Conservation (phyloP, 805 yeast species). For the Clavispora asparagi region DNA sequence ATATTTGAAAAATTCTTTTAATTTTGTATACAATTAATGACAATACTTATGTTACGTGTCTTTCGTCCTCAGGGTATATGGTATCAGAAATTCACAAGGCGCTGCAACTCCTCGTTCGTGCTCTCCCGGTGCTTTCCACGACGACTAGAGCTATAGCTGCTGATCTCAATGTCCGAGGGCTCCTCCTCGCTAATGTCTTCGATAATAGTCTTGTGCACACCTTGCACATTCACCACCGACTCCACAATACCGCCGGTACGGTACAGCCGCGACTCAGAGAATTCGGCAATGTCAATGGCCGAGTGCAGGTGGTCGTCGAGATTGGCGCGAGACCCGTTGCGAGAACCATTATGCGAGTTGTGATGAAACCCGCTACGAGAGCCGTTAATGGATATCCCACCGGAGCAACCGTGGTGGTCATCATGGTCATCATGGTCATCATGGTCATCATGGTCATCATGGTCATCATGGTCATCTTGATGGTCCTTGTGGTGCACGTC, state of each 20-base stretch:
- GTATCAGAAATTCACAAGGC: conserved; percentile 10
- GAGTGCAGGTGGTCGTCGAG: conserved; percentile 1
- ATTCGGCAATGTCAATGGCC: conserved; percentile 14
- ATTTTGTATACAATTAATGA: too few relatives aligned
- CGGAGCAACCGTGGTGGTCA: neutral
- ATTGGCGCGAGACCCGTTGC: neutral
- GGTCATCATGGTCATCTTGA: neutral
- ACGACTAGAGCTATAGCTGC: conserved; percentile 4
- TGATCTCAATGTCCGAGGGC: conserved; percentile 15
- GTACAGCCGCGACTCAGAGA: conserved; percentile 33
- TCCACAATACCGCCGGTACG: conserved; percentile 69
- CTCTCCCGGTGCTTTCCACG: conserved; percentile 3
- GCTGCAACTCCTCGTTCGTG: conserved; percentile 13
- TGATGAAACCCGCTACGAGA: too few relatives aligned
- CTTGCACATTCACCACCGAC: conserved; percentile 76
- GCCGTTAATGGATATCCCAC: too few relatives aligned
- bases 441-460: conserved; percentile 8
- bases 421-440: neutral
- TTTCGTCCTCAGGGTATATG: too few relatives aligned
- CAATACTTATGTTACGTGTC: too few relatives aligned
- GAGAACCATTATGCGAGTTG: neutral
- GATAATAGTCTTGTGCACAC: conserved; percentile 80
- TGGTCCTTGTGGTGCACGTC: neutral
- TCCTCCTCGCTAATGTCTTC: conserved; percentile 55
- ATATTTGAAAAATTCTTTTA: too few relatives aligned